Base-by-base conservation (phyloP, 2,329 filamentous ascomycete species). In the Alternaria sp. region DNA sequence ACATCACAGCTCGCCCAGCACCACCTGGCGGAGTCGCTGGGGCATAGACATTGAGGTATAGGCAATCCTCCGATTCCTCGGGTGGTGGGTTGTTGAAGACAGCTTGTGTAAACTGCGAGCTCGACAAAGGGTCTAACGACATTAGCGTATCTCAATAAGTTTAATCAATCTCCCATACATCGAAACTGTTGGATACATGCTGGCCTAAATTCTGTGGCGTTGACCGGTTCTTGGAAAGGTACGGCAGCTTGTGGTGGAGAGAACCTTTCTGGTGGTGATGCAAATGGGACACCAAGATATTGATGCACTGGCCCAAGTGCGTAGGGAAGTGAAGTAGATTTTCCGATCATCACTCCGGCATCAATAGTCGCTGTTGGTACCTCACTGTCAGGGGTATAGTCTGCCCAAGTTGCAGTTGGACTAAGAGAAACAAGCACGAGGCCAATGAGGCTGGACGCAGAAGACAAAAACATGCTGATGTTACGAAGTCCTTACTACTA, bases 1-100 rank as follows among this genome's bases (percentile, higher is more conserved):
- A 74, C 64, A 76, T 40, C 3, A 76, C 73, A 7, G 74, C 64
- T 53, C 69, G 56, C 7, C 70, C 67, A 30, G 56, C 57, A 2
- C 64, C 66, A 2, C 56, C 54, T 11, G 62, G 48, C 4, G 65
- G 60, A n/a, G 57, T 59, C 3, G 59, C 60, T 4, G 79, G 78
- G 2, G 72, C 75, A 28, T 74, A 75, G 1, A 81, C 73, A 60
- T 82, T 80, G 9, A 81, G 66, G 30, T 79, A 75, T 32, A 81
- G 59, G 61, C 80, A 82, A 56, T 81, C 78, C 54, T 82, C 79
- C 9, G 67, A 73, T 49, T 77, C 74, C 18, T 62, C 56, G 4
- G 66, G 63, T 11, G 67, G 52, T 22, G 65, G 70, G 14, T 70
- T 68, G 27, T 75, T 74, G 57, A 74, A 74, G 2, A 75, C 44